These are phyloP conservation scores for Dactylellina haptotyla DNA, from an alignment of 2,329 filamentous ascomycete species.

Conservation along the genomic window DNA sequence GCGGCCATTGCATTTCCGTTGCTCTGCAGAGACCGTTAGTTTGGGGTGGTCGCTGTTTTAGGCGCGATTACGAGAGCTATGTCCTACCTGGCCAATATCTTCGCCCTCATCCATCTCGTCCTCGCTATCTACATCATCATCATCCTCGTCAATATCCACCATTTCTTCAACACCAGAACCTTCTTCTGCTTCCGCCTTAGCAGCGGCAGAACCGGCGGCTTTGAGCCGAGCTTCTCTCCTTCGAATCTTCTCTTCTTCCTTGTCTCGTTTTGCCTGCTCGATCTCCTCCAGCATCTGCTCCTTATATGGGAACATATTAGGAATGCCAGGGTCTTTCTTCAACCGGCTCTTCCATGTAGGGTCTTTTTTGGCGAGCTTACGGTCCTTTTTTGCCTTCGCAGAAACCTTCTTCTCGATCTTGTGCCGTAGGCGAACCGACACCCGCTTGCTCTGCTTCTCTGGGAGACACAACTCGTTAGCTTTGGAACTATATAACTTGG, in stretches of 20 bases:
- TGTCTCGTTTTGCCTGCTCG: slow-evolving; percentile 83
- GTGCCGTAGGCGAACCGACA: slow-evolving; percentile 85
- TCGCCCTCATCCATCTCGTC: slow-evolving; percentile 65
- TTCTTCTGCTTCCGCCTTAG: slow-evolving; percentile 64
- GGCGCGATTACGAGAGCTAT: not conserved
- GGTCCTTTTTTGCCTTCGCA: slow-evolving; percentile 88
- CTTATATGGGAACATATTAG: slow-evolving; percentile 97
- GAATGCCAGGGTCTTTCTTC: slow-evolving; percentile 98
- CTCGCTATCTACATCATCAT: slow-evolving; percentile 63
- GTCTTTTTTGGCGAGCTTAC: slow-evolving; percentile 93
- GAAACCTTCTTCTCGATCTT: slow-evolving; percentile 94
- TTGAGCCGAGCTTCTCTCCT: slow-evolving; percentile 74
- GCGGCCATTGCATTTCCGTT: slow-evolving; percentile 77
- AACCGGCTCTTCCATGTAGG: slow-evolving; percentile 94
- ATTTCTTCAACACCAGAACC: slow-evolving; percentile 64
- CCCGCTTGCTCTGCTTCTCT: slow-evolving; percentile 97
- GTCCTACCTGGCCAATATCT: slow-evolving; percentile 44
- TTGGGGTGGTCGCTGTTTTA: not conserved
- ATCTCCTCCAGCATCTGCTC: slow-evolving; percentile 94
- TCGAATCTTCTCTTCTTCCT: slow-evolving; percentile 79
- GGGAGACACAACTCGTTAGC: slow-evolving; percentile 30
- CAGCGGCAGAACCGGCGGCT: slow-evolving; percentile 71
- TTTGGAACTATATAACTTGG: slow-evolving; percentile 12
- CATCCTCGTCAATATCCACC: slow-evolving; percentile 65
- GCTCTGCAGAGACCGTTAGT: slow-evolving; percentile 15